Conservation (phyloP, 2,329 filamentous ascomycete genomes). For the Fusarium nurragi region DNA sequence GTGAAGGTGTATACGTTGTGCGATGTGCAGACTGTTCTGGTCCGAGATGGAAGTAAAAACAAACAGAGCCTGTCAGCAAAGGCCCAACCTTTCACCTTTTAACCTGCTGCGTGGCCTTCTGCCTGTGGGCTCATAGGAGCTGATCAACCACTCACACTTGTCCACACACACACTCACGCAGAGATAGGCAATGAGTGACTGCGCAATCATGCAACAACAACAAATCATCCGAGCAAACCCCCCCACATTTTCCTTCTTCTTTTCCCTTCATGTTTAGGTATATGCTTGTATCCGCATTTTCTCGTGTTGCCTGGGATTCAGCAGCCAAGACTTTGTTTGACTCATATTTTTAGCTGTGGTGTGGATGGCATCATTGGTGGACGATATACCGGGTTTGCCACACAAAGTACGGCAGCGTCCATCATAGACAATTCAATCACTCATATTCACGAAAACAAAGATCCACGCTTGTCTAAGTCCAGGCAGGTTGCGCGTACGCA, state of each 20-base stretch:
- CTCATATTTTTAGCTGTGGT: slow-evolving; percentile 1
- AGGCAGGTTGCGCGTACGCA: slow-evolving; percentile 3
- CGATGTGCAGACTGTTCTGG: background rate
- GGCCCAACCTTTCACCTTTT: no score
- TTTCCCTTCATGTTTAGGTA: no score
- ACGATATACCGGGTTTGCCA: background rate
- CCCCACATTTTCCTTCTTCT: background rate
- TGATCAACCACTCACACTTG: slow-evolving; percentile 3
- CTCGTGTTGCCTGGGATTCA: background rate
- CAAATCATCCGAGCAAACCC: background rate
- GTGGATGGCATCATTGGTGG: background rate
- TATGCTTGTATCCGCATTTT: background rate
- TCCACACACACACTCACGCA: background rate
- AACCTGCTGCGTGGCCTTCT: background rate
- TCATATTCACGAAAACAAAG: slow-evolving; percentile 15
- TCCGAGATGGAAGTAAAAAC: background rate
- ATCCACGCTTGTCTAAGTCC: background rate
- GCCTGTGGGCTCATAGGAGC: slow-evolving; percentile 7
- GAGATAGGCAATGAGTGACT: slow-evolving; percentile 15
- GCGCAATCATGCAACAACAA: background rate
- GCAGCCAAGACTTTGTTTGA: slow-evolving; percentile 1
- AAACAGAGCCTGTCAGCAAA: background rate
- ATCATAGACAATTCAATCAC: background rate
- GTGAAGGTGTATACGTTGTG: background rate
- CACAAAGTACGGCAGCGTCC: background rate